phyloP scores from a whole-genome alignment of 2,329 filamentous ascomycete species.

The Aspergillaceae sp. region DNA sequence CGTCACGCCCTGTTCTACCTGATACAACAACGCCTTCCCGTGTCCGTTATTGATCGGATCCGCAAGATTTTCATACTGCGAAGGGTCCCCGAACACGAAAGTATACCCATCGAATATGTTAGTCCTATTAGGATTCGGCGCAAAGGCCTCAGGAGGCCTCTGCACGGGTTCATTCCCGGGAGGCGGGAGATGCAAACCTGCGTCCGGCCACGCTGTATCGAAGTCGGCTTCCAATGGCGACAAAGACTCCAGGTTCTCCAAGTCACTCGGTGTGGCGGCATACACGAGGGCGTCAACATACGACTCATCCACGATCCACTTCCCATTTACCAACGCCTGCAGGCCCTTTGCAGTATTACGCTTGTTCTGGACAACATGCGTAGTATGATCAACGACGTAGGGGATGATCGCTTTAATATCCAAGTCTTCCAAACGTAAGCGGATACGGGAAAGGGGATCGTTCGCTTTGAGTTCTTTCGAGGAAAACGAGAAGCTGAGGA shows the following conservation, averaged over 20 bases:
- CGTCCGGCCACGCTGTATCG: slow-evolving; percentile 66
- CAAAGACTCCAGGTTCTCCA: slow-evolving; percentile 43
- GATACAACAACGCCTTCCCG: slow-evolving; percentile 68
- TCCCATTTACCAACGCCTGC: slow-evolving; percentile 75
- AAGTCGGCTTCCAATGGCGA: slow-evolving; percentile 71
- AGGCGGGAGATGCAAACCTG: slow-evolving; percentile 62
- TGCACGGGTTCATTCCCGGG: slow-evolving; percentile 66
- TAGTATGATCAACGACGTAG: slow-evolving; percentile 63
- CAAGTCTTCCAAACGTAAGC: slow-evolving; percentile 64
- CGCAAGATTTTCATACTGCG: slow-evolving; percentile 67
- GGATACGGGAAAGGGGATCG: slow-evolving; percentile 55
- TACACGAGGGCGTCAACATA: slow-evolving; percentile 66
- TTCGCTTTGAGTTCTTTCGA: slow-evolving; percentile 58
- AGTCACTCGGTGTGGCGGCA: slow-evolving; percentile 46
- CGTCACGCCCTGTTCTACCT: slow-evolving; percentile 55
- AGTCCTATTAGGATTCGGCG: slow-evolving; percentile 56
- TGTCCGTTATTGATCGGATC: slow-evolving; percentile 67
- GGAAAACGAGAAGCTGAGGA: slow-evolving; percentile 73
- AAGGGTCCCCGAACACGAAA: slow-evolving; percentile 73
- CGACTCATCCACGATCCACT: slow-evolving; percentile 62
- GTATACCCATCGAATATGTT: slow-evolving; percentile 79
- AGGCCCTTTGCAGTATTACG: slow-evolving; percentile 82
- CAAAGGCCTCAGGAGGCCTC: slow-evolving; percentile 59
- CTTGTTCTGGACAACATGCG: slow-evolving; percentile 81
- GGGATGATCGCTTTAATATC: slow-evolving; percentile 78